Base-by-base conservation (phyloP, 805 yeast genomes). In the Suhomyces xylopsoci region DNA sequence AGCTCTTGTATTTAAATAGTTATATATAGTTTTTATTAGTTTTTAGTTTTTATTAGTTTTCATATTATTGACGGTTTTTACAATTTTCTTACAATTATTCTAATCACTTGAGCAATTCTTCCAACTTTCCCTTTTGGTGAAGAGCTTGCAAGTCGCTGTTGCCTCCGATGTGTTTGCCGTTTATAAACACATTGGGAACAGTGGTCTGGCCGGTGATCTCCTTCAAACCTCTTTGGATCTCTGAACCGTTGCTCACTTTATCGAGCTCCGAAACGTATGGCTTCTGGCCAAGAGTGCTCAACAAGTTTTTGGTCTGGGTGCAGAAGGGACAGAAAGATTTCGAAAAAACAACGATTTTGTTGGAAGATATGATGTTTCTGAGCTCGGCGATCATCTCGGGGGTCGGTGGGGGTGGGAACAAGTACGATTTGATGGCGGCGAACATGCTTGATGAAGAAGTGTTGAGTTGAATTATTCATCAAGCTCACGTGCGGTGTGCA, bases 241-340 rank as follows among this genome's bases (percentile, higher is more conserved):
- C 61, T 9, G 62, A 50, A 7, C 76, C 76, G 49, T 67, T 58
- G 25, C 54, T 51, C 14, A 57, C 47, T 19, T 44, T 51, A 61
- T 70, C 66, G 56, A 71, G 62, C 53, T 71, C 74, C 45, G 66
- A 47, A 40, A 69, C 55, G 51, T 66, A 62, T 30, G 58, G 62
- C 28, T 67, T 61, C 51, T 60, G 52, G 24, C 54, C 51, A 20
- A 62, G 52, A 2, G 38, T 24, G n/a, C 47, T 45, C 24, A 67
- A 52, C 20, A 62, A 49, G 43, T 65, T 66, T 74, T 77, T 83
- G 77, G 73, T 51, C 71, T 69, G 53, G 55, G 50, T 24, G 73
- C 76, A 62, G 59, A 73, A 72, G 36, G 82, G 81, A 58, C 82
- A 74, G 58, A 76, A 76, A 47, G 69, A 40, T 58, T 71, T 71